phyloP scores from a whole-genome alignment of 2,329 filamentous ascomycete species.

The Diplodia corticola region DNA sequence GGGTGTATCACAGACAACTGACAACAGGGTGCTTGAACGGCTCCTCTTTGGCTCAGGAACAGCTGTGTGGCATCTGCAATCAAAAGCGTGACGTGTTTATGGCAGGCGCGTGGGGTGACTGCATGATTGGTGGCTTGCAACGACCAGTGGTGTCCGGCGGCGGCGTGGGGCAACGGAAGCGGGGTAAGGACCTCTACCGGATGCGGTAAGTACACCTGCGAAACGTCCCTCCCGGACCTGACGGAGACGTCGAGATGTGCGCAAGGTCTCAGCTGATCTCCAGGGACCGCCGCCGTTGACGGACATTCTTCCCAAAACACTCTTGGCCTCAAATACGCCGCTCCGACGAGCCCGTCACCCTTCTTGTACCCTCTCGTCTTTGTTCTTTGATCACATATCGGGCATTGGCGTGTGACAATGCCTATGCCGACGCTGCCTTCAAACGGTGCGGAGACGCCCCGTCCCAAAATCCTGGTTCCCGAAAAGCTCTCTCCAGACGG shows the following conservation, averaged over 20 bases:
- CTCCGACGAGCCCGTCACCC: neutral
- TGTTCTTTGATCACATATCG: neutral
- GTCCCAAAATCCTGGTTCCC: constrained; percentile 66
- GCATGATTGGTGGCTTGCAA: constrained; percentile 10
- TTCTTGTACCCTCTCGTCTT: neutral
- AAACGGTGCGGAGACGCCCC: constrained; percentile 30
- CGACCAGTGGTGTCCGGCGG: neutral
- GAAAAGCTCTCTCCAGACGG: constrained; percentile 82
- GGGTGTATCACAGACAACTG: neutral
- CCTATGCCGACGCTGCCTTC: constrained; percentile 29
- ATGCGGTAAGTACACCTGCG: constrained; percentile 4
- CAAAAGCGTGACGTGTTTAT: constrained; percentile 6
- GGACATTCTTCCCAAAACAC: neutral
- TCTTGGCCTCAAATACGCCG: constrained; percentile 1
- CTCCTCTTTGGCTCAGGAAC: neutral
- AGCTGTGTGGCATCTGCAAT: constrained; percentile 9
- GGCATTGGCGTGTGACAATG: constrained; percentile 29
- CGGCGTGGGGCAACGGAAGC: constrained; percentile 12
- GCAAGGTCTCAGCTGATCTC: constrained; percentile 31
- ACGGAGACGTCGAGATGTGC: neutral
- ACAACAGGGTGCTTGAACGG: neutral
- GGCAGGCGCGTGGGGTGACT: constrained; percentile 3
- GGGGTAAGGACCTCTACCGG: neutral
- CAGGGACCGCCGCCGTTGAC: constrained; percentile 7
- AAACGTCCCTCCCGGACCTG: neutral